These are phyloP conservation scores for Stygiomarasmius scandens DNA, from an alignment of 1,284 basidiomycete species.

Conservation along the genomic window DNA sequence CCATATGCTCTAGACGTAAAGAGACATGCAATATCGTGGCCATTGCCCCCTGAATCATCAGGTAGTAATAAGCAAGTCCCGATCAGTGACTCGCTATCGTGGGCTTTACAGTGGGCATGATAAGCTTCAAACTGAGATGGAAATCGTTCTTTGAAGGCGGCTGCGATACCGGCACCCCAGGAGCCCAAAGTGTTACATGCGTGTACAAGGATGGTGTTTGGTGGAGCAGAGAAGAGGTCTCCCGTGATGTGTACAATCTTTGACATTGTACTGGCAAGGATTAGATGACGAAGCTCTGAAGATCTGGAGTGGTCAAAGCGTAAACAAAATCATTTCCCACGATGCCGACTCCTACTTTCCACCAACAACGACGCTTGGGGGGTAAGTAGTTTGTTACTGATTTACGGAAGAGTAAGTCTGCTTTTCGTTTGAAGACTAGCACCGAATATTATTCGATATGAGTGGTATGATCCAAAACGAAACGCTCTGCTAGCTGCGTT, in stretches of 20 bases:
- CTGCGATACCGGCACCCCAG: conserved; percentile 42
- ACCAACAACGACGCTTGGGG: too few relatives aligned
- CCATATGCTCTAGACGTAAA: conserved; percentile 43
- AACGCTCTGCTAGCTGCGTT: too few relatives aligned
- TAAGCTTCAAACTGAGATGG: conserved; percentile 37
- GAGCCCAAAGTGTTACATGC: conserved; percentile 42
- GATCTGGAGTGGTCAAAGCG: too few relatives aligned
- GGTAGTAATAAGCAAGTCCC: conserved; percentile 40
- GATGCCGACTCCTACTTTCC: too few relatives aligned
- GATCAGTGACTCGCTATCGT: conserved; percentile 19
- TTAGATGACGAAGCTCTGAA: too few relatives aligned
- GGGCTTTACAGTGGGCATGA: conserved; percentile 29
- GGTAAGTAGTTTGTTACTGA: too few relatives aligned
- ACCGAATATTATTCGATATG: too few relatives aligned
- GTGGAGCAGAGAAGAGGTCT: conserved; percentile 1
- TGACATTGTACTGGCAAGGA: neutral
- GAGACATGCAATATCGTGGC: conserved; percentile 38
- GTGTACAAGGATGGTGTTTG: conserved; percentile 37
- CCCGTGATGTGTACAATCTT: neutral
- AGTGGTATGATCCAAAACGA: too few relatives aligned
- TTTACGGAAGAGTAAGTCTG: too few relatives aligned
- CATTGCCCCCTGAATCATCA: conserved; percentile 20
- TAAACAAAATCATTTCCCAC: too few relatives aligned
- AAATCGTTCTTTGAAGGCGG: conserved; percentile 34
- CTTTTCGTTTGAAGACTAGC: too few relatives aligned